Evolutionary conservation across 257 asterid species (phyloP).

Genomic region (Jasminum sambac): DNA sequence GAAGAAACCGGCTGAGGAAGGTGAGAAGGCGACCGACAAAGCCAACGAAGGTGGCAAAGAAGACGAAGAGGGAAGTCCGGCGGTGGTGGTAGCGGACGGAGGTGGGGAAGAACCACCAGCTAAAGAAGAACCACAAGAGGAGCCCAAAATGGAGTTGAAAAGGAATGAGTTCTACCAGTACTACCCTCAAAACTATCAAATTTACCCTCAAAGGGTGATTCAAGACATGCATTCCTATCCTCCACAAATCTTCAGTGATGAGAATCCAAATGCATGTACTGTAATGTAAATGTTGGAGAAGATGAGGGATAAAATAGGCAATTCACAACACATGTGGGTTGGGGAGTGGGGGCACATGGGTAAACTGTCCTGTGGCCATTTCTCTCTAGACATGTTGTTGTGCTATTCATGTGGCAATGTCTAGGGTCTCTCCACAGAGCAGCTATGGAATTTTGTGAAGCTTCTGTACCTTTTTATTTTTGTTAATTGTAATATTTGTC

Average conservation of each 20-base stretch:
- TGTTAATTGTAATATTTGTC: conserved; percentile 29
- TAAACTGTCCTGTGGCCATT: conserved; percentile 27
- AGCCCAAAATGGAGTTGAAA: conserved; percentile 41
- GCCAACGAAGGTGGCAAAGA: conserved; percentile 30
- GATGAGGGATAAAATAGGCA: conserved; percentile 38
- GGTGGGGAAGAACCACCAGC: conserved; percentile 22
- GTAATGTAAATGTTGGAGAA: conserved; percentile 40
- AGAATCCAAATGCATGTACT: conserved; percentile 60
- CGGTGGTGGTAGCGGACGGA: background rate
- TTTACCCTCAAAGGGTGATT: conserved; percentile 41
- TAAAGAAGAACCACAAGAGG: conserved; percentile 28
- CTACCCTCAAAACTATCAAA: conserved; percentile 40
- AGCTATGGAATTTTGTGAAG: conserved; percentile 37
- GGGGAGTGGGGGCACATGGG: background rate
- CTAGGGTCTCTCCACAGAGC: conserved; percentile 28
- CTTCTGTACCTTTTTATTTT: conserved; percentile 23
- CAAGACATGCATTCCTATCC: conserved; percentile 50
- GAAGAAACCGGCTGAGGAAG: conserved; percentile 30
- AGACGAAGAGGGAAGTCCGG: background rate
- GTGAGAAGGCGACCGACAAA: conserved; percentile 27
- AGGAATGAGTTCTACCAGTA: conserved; percentile 46
- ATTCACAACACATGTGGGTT: background rate
- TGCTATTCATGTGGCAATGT: conserved; percentile 39
- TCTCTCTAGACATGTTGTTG: conserved; percentile 25
- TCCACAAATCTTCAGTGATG: conserved; percentile 69